Percentiles rank a stretch among this genome's conserved stretches.
Evolutionary conservation across 164 flowering plant species (phyloP).

Genomic region (Taxillus chinensis): DNA sequence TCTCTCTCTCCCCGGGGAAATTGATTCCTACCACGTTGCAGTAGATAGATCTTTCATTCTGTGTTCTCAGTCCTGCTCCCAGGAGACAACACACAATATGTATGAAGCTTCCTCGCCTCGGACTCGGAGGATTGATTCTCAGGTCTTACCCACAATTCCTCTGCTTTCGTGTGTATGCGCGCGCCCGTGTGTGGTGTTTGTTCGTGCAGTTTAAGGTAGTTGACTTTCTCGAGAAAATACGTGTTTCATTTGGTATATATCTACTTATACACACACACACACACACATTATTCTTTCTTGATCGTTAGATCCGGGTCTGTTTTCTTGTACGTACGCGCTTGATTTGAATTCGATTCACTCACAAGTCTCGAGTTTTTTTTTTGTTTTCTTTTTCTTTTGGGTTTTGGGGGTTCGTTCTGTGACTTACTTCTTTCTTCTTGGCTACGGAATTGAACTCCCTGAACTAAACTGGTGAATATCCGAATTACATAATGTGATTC

Average conservation of each 20-base stretch:
- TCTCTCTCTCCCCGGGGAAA: too few relatives aligned
- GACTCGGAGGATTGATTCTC: too few relatives aligned
- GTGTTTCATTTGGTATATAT: background rate
- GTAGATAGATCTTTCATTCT: too few relatives aligned
- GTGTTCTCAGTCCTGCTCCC: too few relatives aligned
- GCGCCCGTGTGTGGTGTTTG: background rate
- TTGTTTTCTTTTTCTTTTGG: background rate
- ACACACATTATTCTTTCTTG: background rate
- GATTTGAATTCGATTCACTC: background rate
- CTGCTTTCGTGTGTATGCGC: background rate
- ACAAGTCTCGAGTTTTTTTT: background rate
- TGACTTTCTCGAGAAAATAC: constrained; percentile 10
- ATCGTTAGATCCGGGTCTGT: too few relatives aligned
- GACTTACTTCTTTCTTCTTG: background rate
- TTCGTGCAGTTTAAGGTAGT: background rate
- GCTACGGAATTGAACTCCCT: too few relatives aligned
- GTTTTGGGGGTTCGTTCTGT: background rate
- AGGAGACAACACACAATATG: too few relatives aligned
- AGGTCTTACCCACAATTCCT: too few relatives aligned
- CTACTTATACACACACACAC: background rate
- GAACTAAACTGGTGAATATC: too few relatives aligned
- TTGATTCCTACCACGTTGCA: too few relatives aligned
- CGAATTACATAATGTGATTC: too few relatives aligned
- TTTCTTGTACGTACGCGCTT: background rate
- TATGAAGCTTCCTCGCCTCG: too few relatives aligned